Evolutionary conservation across 352 stramenopile genomes (phyloP).

Genomic region (Phytophthora pini): DNA sequence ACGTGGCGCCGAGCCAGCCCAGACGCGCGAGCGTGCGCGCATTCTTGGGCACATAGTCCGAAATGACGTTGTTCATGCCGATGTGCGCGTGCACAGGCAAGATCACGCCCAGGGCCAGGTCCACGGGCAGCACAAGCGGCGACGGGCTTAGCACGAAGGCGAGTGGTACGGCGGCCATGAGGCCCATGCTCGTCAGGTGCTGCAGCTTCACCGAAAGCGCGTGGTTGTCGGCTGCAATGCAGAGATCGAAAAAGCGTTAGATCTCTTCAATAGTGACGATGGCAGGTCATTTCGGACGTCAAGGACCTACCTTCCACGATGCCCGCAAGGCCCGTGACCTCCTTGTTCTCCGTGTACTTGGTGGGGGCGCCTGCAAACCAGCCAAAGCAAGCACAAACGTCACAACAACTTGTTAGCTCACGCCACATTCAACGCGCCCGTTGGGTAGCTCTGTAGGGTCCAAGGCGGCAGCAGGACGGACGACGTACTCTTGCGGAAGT

Average conservation of each 20-base stretch:
- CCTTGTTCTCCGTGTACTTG: conserved; percentile 88
- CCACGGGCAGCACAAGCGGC: conserved; percentile 69
- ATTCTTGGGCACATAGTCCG: conserved; percentile 94
- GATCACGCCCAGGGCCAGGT: conserved; percentile 81
- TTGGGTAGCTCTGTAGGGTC: not conserved
- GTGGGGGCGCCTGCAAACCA: conserved; percentile 47
- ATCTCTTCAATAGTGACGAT: not conserved
- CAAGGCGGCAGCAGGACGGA: not conserved
- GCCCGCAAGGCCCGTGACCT: conserved; percentile 62
- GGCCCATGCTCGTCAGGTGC: conserved; percentile 62
- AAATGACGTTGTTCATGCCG: conserved; percentile 94
- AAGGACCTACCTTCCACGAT: conserved; percentile 69
- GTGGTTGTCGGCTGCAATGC: conserved; percentile 74
- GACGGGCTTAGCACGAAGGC: conserved; percentile 85
- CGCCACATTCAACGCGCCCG: conserved; percentile 14
- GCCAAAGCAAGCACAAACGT: not conserved
- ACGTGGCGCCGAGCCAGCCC: conserved; percentile 74
- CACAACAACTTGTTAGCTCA: conserved; percentile 10
- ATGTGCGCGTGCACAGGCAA: conserved; percentile 93
- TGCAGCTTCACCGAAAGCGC: conserved; percentile 66
- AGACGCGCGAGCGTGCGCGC: conserved; percentile 62
- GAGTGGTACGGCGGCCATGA: conserved; percentile 68
- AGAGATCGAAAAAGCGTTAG: not conserved
- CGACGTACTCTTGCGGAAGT: conserved; percentile 80
- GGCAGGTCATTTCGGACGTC: not conserved